Percentiles rank a stretch among this genome's conserved stretches.
phyloP scores from a whole-genome alignment of 2,329 filamentous ascomycete genomes.

The Calycina herbarum region DNA sequence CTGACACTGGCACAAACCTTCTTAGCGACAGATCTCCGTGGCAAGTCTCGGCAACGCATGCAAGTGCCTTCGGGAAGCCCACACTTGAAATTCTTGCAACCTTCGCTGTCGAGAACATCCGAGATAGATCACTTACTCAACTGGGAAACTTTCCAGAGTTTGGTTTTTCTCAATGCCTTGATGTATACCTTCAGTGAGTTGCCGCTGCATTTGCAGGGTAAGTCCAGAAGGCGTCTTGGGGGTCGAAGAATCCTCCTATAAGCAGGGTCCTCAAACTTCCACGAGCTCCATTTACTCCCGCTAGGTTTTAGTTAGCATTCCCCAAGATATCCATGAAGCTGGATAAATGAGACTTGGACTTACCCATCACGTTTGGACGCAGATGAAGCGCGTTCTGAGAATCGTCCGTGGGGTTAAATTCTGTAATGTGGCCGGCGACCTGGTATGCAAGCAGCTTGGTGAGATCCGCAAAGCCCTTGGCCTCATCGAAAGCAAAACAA shows the following conservation, averaged over 20 bases:
- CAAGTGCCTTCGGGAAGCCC: background rate
- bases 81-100: background rate
- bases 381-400: background rate
- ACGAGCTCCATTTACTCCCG: background rate
- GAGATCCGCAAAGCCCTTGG: background rate
- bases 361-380: background rate
- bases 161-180: conserved; percentile 16
- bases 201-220: background rate
- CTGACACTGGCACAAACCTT: background rate
- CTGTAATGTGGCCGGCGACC: background rate
- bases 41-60: background rate
- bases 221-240: background rate
- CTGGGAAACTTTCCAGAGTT: background rate
- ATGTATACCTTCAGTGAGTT: conserved; percentile 16
- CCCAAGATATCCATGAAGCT: background rate
- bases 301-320: background rate
- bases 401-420: background rate
- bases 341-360: background rate
- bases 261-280: background rate
- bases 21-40: background rate
- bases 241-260: background rate
- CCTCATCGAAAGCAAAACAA: background rate
- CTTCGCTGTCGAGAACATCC: background rate
- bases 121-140: background rate
- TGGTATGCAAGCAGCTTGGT: background rate